These are phyloP conservation scores for Corymbia maculata DNA, from an alignment of 345 rosid genomes.

Conservation along the genomic window DNA sequence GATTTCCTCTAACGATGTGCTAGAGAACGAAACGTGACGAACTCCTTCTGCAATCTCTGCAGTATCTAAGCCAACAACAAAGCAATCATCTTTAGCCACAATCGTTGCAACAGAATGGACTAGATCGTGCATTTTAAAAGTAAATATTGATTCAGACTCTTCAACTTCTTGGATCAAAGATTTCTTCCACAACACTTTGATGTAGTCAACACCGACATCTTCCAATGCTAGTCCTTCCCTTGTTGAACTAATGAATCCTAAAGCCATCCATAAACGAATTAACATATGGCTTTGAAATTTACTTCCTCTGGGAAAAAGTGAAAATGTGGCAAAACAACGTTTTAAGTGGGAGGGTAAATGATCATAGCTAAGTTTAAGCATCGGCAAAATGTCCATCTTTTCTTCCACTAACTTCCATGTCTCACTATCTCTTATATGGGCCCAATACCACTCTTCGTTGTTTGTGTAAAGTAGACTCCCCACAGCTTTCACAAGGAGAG, in stretches of 20 bases:
- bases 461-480: neutral
- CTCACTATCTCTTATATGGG: neutral
- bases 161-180: neutral
- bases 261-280: fast-evolving
- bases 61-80: neutral
- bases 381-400: fast-evolving
- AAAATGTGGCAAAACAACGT: fast-evolving
- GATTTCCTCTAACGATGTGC: neutral
- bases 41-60: neutral
- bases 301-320: fast-evolving
- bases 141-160: neutral
- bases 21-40: neutral
- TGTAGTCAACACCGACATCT: neutral
- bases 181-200: neutral
- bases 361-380: neutral
- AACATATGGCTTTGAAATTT: fast-evolving
- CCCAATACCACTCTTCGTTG: fast-evolving
- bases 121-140: neutral
- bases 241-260: neutral
- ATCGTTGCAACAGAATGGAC: neutral
- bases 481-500: neutral
- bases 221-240: neutral
- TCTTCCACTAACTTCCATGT: neutral
- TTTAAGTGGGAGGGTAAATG: neutral
- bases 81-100: neutral